These are phyloP conservation scores for Spinacia oleracea DNA, from an alignment of 179 eudicot genomes.

Conservation along the genomic window DNA sequence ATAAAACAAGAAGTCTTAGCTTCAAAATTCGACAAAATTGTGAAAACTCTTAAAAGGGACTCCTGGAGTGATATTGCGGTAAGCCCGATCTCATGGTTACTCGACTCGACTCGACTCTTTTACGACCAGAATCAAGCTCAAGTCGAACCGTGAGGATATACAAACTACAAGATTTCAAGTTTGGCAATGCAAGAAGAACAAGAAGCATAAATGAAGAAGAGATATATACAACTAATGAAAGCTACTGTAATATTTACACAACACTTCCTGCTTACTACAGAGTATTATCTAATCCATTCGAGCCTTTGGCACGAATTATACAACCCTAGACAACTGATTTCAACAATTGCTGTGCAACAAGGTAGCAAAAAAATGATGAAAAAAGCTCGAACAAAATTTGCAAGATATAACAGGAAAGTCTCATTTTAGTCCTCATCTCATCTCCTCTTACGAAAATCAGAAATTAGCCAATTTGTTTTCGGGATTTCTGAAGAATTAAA, in stretches of 20 bases:
- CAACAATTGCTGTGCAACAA: not conserved
- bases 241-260: not conserved
- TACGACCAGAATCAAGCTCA: too few species aligned
- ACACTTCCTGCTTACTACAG: not conserved
- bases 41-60: too few species aligned
- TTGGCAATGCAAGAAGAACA: too few species aligned
- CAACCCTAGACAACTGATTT: not conserved
- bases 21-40: too few species aligned
- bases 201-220: not conserved
- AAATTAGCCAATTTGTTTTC: not conserved
- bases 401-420: not conserved
- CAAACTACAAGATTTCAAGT: not conserved
- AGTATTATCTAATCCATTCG: not conserved
- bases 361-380: not conserved
- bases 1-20: too few species aligned
- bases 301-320: not conserved
- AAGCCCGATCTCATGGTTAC: too few species aligned
- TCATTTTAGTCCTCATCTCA: not conserved
- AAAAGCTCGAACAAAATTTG: not conserved
- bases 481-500: not conserved
- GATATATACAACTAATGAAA: not conserved
- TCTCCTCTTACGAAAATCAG: not conserved
- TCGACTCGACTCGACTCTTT: too few species aligned
- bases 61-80: too few species aligned
- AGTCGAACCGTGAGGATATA: not conserved